Evolutionary conservation across 2,329 filamentous ascomycete genomes (phyloP), one percentile per base, ranked within the genome.

Genomic region (Rhynchosporium secalis): DNA sequence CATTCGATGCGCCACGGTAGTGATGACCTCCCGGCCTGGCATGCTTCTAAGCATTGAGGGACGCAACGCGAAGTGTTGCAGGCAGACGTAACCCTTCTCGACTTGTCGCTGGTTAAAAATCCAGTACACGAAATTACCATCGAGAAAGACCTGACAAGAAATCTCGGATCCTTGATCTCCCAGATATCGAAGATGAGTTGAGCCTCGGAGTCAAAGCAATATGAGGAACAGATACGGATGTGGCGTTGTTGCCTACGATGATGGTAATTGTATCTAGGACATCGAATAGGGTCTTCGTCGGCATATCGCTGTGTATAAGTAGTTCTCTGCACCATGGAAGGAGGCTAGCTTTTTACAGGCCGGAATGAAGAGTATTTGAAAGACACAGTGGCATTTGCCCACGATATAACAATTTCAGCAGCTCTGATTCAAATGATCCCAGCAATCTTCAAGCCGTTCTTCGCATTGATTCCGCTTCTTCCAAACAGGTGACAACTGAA

Each of bases 231-330:
- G 74, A 80, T 62, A 75, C 73, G 5, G 66, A 68, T 7, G 55
- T 69, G 29, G 33, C 10, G 8, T 65, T 65, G 12, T 73, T 75
- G 40, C 69, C 74, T 5, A 74, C 72, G 3, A 72, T 78, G 56
- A 71, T 73, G 69, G 67, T 71, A 3, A 73, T 78, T 41, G 72
- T 80, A 4, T 72, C 77, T 0, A 70, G 73, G 4, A 69, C 77
- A 20, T 75, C 75, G 20, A 80, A 80, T 67, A 75, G 76, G n/a
- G 73, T 79, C 64, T 74, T 81, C 40, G 75, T 81, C 52, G 79
- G 79, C 1, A 49, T 73, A 7, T 73, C 76, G n/a, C 70, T 80
- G 0, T 80, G 77, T 69, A 63, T 20, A 64, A 36, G 5, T 36
- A 36, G 33, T 36, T 10, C 15, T 31, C 13, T 38, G n/a, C 12